A percentile compares a stretch with the other conserved stretches of the same genome.
These are phyloP conservation scores for Corylus avellana DNA, from an alignment of 306 rosid species.

Conservation along the genomic window DNA sequence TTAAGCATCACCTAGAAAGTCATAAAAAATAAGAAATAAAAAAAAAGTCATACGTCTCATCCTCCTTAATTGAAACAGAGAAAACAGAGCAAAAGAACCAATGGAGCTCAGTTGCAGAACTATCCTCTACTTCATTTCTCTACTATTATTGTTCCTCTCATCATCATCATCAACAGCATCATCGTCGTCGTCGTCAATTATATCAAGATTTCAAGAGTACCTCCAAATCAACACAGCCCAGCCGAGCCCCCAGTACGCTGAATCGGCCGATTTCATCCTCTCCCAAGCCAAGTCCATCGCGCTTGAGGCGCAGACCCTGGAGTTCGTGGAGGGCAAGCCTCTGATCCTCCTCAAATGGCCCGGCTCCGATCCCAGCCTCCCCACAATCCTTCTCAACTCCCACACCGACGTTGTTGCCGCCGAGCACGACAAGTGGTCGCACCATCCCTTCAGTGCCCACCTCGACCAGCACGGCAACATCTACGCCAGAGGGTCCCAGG, in stretches of 20 bases:
- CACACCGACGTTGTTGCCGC: slow-evolving; percentile 90
- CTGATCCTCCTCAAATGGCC: slow-evolving; percentile 76
- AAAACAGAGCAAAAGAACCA: not conserved
- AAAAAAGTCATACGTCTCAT: too few relatives aligned
- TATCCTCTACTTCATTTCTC: not conserved
- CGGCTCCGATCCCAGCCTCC: slow-evolving; percentile 59
- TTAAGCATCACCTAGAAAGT: too few relatives aligned
- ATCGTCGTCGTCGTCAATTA: slow-evolving; percentile 17
- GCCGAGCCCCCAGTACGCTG: slow-evolving; percentile 63
- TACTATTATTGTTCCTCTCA: slow-evolving; percentile 16
- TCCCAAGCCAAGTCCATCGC: slow-evolving; percentile 62
- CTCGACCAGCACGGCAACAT: slow-evolving; percentile 51
- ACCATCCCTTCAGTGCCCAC: slow-evolving; percentile 72
- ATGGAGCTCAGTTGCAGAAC: slow-evolving; percentile 20
- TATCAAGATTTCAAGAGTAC: slow-evolving; percentile 76
- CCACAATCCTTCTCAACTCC: slow-evolving; percentile 80
- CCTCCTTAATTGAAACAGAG: not conserved
- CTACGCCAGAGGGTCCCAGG: slow-evolving; percentile 87
- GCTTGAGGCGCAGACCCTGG: slow-evolving; percentile 63
- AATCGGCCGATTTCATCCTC: slow-evolving; percentile 58
- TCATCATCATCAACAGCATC: slow-evolving; percentile 11
- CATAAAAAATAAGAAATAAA: not conserved
- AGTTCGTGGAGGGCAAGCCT: slow-evolving; percentile 67
- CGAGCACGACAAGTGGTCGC: slow-evolving; percentile 67
- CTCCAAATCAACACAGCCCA: slow-evolving; percentile 84